Conservation (phyloP, 768 basidiomycete species). For the Cystobasidium ongulense region DNA sequence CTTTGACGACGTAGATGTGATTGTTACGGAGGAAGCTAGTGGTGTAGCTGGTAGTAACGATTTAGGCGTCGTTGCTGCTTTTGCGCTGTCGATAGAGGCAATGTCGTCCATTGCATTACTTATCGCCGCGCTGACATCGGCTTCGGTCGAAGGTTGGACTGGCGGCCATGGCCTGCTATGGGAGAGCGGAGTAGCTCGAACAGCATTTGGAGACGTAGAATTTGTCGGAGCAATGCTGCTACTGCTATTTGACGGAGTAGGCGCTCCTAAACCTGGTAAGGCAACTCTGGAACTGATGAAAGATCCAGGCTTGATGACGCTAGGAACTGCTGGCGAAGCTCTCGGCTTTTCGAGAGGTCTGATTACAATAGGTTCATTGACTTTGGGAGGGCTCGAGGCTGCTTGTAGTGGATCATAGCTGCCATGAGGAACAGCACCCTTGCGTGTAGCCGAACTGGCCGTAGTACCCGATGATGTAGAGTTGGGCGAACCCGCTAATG, state of each 20-base stretch:
- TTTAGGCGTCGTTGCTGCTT: background rate
- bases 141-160: background rate
- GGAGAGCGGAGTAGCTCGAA: background rate
- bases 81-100: background rate
- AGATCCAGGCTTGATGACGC: background rate
- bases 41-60: background rate
- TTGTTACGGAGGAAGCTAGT: background rate
- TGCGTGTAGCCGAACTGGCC: background rate
- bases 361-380: background rate
- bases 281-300: background rate
- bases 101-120: background rate
- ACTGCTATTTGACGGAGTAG: background rate
- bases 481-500: background rate
- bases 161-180: background rate
- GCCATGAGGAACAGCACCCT: background rate
- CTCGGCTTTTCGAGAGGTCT: background rate
- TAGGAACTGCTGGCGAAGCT: background rate
- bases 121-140: background rate
- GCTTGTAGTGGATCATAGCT: constrained; percentile 1
- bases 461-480: background rate
- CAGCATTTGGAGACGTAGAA: background rate
- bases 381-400: background rate
- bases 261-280: background rate
- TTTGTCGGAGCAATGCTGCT: background rate
- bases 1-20: background rate